These are phyloP conservation scores for Noccaea caerulescens DNA, from an alignment of 345 rosid species.

Conservation along the genomic window DNA sequence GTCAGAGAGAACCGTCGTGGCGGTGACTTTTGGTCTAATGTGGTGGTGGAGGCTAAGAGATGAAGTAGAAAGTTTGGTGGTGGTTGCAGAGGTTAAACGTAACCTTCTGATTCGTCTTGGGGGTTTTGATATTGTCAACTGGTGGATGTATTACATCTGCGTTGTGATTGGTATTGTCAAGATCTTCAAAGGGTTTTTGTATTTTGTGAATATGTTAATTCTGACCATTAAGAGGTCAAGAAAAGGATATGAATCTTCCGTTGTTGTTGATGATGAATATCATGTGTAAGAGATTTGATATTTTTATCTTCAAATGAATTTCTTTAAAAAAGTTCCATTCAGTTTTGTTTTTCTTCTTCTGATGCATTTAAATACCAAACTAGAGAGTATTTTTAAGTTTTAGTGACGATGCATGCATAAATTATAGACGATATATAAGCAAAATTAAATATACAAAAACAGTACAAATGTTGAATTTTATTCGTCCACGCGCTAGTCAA, in stretches of 20 bases:
- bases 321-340: not conserved
- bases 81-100: slow-evolving; percentile 52
- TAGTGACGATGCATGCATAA: too few relatives aligned
- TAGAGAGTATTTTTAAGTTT: too few relatives aligned
- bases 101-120: slow-evolving; percentile 45
- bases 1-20: slow-evolving; percentile 54
- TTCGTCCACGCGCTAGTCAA: too few relatives aligned
- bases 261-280: slow-evolving; percentile 23
- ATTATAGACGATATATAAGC: too few relatives aligned
- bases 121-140: slow-evolving; percentile 51
- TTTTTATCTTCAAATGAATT: not conserved
- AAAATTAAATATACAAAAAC: too few relatives aligned
- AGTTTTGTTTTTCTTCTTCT: not conserved
- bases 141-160: slow-evolving; percentile 74
- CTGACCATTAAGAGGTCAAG: slow-evolving; percentile 43
- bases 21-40: slow-evolving; percentile 56
- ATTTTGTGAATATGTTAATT: slow-evolving; percentile 42
- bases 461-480: too few relatives aligned
- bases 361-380: not conserved
- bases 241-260: slow-evolving; percentile 25
- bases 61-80: slow-evolving; percentile 64
- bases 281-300: slow-evolving; percentile 37
- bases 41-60: slow-evolving; percentile 89
- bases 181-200: slow-evolving; percentile 50
- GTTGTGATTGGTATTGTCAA: slow-evolving; percentile 66